Evolutionary conservation across 2,329 filamentous ascomycete genomes (phyloP), one percentile per base, ranked within the genome.

Genomic region (Diaporthe capsici): DNA sequence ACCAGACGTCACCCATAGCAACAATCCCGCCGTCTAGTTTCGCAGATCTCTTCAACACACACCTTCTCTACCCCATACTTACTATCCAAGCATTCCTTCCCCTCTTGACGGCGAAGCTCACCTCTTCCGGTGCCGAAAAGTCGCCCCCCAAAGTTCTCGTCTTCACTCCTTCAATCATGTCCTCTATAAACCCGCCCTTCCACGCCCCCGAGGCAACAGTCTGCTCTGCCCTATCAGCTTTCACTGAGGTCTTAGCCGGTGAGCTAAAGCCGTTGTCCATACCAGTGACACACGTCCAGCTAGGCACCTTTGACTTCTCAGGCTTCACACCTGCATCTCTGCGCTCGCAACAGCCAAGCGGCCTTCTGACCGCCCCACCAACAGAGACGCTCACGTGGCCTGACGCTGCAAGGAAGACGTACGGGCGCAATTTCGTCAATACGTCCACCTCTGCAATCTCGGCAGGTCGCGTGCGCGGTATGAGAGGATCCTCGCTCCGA

Each of bases 71-170:
- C 75, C 96, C 96, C 1, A 95, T 98, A 79, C 90, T 98, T 71
- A 95, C 94, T 7, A 93, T 96, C 53, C 96, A 98, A 85, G 91
- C 94, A 72, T 97, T 98, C 85, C 88, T 98, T n/a, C 94, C 94
- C 0, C 91, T 96, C 42, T 88, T 96, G 71, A 94, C 91, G 4
- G 88, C 88, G 15, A 88, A 91, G 72, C 89, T 93, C 72, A 88
- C 85, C 82, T 89, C 86, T 68, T 87, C 86, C 71, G 84, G 85
- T 71, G 53, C 37, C 70, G 86, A 88, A 78, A 84, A 90, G 86
- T 83, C 86, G 80, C 91, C 87, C 81, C 94, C 88, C 82, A 92
- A 93, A 79, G 89, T 97, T 49, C 87, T 97, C 67, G 89, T 97
- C 79, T 92, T 97, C 79, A 96, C 94, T 4, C 94, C 94, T 0